These are phyloP conservation scores for Primulina eburnea DNA, from an alignment of 257 asterid species.

Conservation along the genomic window DNA sequence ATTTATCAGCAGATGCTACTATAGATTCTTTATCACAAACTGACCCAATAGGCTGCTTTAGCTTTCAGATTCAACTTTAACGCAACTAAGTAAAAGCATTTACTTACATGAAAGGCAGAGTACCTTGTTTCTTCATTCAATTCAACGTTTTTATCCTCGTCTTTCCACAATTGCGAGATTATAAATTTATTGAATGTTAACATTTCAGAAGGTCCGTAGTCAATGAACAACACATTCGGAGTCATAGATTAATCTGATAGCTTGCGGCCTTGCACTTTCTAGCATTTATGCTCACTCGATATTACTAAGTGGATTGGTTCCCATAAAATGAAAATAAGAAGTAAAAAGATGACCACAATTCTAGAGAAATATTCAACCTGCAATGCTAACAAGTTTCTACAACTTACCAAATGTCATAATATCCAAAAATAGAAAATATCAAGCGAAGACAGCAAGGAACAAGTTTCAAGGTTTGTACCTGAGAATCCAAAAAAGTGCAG, in stretches of 20 bases:
- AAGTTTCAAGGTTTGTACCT: conserved; percentile 33
- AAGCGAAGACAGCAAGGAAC: neutral
- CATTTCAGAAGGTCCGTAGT: neutral
- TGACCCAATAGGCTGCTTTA: neutral
- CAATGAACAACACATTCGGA: neutral
- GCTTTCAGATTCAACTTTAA: neutral
- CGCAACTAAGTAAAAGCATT: neutral
- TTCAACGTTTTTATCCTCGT: neutral
- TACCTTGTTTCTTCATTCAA: neutral
- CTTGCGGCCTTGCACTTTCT: neutral
- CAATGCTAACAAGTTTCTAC: neutral
- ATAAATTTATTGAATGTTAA: neutral
- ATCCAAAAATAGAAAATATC: neutral
- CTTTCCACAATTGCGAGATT: neutral
- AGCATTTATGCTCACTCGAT: neutral
- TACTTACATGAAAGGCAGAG: neutral
- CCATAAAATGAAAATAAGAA: too few relatives aligned
- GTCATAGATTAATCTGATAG: neutral
- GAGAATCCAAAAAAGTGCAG: conserved; percentile 60
- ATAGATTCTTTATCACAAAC: neutral
- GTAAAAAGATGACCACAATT: neutral
- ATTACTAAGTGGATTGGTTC: neutral
- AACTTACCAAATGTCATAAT: neutral
- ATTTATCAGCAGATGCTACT: neutral
- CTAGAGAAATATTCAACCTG: neutral